Evolutionary conservation across 179 eudicot species (phyloP).

Genomic region (Silene vulgaris): DNA sequence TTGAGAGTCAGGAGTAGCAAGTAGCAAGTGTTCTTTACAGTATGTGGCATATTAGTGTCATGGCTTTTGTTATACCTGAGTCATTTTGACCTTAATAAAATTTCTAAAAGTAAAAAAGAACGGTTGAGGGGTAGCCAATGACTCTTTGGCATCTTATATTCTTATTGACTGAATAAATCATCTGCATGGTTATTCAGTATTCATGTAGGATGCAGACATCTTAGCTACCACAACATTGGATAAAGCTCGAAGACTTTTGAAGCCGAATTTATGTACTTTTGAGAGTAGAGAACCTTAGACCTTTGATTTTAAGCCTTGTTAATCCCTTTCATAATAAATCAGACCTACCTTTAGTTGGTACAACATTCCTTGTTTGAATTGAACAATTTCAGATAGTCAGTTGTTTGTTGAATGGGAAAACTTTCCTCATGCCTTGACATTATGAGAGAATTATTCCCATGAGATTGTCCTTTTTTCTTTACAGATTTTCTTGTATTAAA

Average conservation of each 20-base stretch:
- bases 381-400: not conserved
- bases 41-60: not conserved
- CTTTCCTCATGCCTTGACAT: not conserved
- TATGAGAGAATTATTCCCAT: not conserved
- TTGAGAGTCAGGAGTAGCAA: not conserved
- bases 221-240: not conserved
- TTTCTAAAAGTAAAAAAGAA: not conserved
- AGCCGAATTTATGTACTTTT: not conserved
- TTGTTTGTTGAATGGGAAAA: not conserved
- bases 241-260: not conserved
- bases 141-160: not conserved
- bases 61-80: not conserved
- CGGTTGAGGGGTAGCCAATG: not conserved
- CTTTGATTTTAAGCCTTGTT: not conserved
- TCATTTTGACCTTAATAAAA: not conserved
- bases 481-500: no score
- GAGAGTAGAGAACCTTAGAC: not conserved
- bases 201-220: conserved; percentile 1
- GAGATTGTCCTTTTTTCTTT: not conserved
- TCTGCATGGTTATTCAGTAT: not conserved
- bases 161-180: not conserved
- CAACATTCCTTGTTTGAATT: not conserved
- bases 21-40: no score
- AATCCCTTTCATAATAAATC: not conserved
- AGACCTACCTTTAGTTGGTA: not conserved